Conservation (phyloP, 1,139 yeast species). For the Yamadazyma trypodendri region DNA sequence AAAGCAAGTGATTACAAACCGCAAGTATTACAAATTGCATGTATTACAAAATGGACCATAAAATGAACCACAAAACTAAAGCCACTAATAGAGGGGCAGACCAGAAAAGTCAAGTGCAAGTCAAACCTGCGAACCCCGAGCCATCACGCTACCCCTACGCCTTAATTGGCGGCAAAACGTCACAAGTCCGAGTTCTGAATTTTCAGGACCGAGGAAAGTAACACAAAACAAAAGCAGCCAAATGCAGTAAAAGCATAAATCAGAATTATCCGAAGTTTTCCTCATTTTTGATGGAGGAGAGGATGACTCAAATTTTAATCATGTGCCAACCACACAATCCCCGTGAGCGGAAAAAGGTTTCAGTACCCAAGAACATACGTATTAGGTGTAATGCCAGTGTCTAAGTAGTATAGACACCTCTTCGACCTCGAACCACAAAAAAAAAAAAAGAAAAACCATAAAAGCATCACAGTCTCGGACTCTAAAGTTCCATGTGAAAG, state of each 20-base stretch:
- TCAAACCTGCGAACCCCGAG: constrained; percentile 1
- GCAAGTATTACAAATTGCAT: too few species aligned
- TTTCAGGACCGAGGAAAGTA: constrained; percentile 2
- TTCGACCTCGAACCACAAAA: background rate
- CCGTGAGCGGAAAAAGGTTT: too few species aligned
- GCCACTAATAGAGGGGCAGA: background rate
- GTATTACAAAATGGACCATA: background rate
- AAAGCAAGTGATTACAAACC: background rate
- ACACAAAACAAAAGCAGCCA: constrained; percentile 1
- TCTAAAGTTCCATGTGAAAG: constrained; percentile 16
- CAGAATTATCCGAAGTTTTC: constrained; percentile 15
- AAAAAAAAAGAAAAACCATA: background rate
- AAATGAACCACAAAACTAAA: background rate
- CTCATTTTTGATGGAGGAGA: constrained; percentile 13
- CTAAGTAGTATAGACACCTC: background rate
- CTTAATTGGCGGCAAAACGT: background rate
- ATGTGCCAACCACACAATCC: background rate
- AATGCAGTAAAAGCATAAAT: background rate
- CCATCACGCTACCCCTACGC: background rate
- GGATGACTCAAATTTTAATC: constrained; percentile 4
- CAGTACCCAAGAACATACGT: too few species aligned
- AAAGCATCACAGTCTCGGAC: constrained; percentile 7
- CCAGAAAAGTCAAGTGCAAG: background rate
- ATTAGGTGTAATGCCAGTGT: too few species aligned
- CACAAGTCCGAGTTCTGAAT: background rate